These are phyloP conservation scores for Coemansia furcata DNA, from an alignment of 192 early-diverging fungal species.

Conservation along the genomic window DNA sequence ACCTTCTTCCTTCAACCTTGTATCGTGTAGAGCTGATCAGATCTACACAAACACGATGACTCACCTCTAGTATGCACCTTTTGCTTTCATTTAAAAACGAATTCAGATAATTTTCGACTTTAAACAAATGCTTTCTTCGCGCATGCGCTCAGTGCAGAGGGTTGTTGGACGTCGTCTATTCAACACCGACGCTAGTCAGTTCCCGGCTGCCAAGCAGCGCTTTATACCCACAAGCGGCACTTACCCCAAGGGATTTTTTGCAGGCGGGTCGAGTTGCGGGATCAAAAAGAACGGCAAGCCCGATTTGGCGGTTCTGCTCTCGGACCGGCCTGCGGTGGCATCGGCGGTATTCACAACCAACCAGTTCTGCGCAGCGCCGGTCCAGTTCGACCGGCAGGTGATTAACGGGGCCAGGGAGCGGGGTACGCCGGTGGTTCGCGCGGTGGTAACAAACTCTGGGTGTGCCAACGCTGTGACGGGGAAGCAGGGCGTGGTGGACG, in stretches of 20 bases:
- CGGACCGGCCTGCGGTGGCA: constrained; percentile 67
- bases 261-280: constrained; percentile 69
- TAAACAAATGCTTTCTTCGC: constrained; percentile 18
- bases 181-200: constrained; percentile 39
- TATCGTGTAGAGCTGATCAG: neutral
- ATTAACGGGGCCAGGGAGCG: constrained; percentile 54
- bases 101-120: neutral
- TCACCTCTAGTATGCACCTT: neutral
- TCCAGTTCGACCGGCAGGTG: constrained; percentile 66
- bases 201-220: constrained; percentile 55
- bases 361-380: constrained; percentile 88
- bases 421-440: constrained; percentile 45
- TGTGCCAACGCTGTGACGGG: constrained; percentile 98
- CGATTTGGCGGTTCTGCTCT: constrained; percentile 81
- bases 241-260: constrained; percentile 84
- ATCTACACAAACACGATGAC: neutral
- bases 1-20: neutral
- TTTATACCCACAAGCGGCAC: constrained; percentile 71
- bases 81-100: neutral
- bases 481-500: constrained; percentile 74
- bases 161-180: constrained; percentile 9
- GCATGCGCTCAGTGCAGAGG: constrained; percentile 13
- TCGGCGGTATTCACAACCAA: constrained; percentile 94
- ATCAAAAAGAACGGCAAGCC: constrained; percentile 79
- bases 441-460: constrained; percentile 81